Evolutionary conservation across 2,329 filamentous ascomycete genomes (phyloP), one percentile per base, ranked within the genome.

Genomic region (Lasiodiplodia sp.): DNA sequence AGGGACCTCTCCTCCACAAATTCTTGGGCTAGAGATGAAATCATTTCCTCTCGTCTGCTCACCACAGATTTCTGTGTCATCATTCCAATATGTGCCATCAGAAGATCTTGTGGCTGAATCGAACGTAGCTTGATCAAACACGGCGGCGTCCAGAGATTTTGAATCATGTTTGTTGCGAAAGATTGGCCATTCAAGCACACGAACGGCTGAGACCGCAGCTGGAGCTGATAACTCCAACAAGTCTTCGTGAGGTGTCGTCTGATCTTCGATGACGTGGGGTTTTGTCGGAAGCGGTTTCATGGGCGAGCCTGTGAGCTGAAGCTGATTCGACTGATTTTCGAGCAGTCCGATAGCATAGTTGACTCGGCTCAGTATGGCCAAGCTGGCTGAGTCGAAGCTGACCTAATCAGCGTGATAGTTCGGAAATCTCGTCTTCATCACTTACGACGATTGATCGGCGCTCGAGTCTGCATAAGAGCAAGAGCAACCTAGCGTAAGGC

Each of bases 371-470:
- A 80, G 68, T 16, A 80, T 80, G 53, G 77, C 77, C 3, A 80
- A 66, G 37, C 75, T 80, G n/a, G 78, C 79, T 25, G 77, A 73
- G 55, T 80, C 78, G 40, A 78, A 80, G 44, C 78, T 80, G n/a
- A 5, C 12, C 28, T 0, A n/a, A 31, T 56, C 53, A 56, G 53
- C 4, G 58, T 70, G 69, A n/a, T 16, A 28, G 23, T n/a, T 53
- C 16, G 18, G 18, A 16, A 12, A 16, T 25, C 25, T 25, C 2
- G 25, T 25, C 25, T 25, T 25, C 25, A 25, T 25, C 10, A 57
- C 69, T n/a, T 34, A 70, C 69, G 64, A 38, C 7, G 68, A 69
- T 12, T 49, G 58, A 37, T 69, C 65, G 56, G n/a, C 31, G 21
- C 8, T 12, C 12, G 34, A 7, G 28, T 72, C 68, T 11, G 66